Percentiles rank a stretch among this genome's conserved stretches.
These are phyloP conservation scores for Spergularia azorica DNA, from an alignment of 179 eudicot genomes.

Conservation along the genomic window DNA sequence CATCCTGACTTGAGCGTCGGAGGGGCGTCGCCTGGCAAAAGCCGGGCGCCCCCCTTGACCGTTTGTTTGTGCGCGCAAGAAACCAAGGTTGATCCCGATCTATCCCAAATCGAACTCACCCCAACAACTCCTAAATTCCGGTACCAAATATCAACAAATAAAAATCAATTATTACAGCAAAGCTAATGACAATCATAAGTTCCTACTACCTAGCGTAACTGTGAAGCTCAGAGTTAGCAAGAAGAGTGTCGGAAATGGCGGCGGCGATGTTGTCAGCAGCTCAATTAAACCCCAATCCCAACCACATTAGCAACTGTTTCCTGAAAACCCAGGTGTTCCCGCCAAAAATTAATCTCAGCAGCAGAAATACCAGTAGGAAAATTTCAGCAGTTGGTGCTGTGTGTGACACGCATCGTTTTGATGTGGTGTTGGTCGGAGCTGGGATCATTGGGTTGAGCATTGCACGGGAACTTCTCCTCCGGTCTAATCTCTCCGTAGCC, in stretches of 20 bases:
- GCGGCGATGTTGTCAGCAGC: slow-evolving; percentile 15
- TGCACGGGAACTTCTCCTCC: slow-evolving; percentile 70
- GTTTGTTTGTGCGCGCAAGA: too few relatives aligned
- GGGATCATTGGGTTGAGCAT: slow-evolving; percentile 90
- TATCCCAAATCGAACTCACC: too few relatives aligned
- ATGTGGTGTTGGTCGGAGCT: slow-evolving; percentile 87
- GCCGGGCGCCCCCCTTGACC: too few relatives aligned
- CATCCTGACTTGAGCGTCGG: too few relatives aligned
- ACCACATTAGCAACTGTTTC: neutral
- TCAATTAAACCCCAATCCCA: slow-evolving; percentile 18
- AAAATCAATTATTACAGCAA: too few relatives aligned
- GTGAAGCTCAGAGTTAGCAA: too few relatives aligned
- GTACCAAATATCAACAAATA: too few relatives aligned
- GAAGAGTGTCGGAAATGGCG: slow-evolving; percentile 24
- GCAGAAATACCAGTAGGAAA: slow-evolving; percentile 10
- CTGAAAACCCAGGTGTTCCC: neutral
- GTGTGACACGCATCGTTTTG: slow-evolving; percentile 35
- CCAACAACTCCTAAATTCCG: too few relatives aligned
- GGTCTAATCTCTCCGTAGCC: slow-evolving; percentile 80
- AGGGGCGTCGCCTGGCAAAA: too few relatives aligned
- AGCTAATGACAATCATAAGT: too few relatives aligned
- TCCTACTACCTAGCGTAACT: too few relatives aligned
- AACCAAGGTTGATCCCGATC: too few relatives aligned
- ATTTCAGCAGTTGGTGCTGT: slow-evolving; percentile 10
- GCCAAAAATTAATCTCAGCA: neutral